Base-by-base conservation (phyloP, 1,284 basidiomycete species). In the Peniophora sp. region DNA sequence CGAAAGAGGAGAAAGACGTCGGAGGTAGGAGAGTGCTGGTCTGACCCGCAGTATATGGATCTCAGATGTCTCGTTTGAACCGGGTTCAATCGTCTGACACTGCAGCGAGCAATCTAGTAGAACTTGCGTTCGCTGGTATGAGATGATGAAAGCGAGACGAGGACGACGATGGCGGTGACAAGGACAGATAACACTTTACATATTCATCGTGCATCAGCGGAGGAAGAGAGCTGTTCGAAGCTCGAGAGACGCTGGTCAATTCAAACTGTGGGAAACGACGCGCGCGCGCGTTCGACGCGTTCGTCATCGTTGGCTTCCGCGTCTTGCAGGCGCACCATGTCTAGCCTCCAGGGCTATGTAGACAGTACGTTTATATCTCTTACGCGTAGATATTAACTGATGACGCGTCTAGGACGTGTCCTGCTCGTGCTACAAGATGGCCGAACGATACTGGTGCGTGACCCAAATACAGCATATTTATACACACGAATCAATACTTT, bases 371-470 rank as follows among this genome's bases (percentile, higher is more conserved):
- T 5, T 9, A 22, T 22, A 24, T 25, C 20, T 20, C 44, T 23
- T 14, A 6, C 20, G 16, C 17, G 27, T 48, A 17, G 20, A 45
- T 34, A 48, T 23, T 35, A n/a, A 39, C 25, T 46, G 34, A 47
- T 34, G 53, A 48, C 19, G 19, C 36, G 27, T 47, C n/a, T 62
- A 88, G 84, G 83, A 63, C 86, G 82, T 64, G 92, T 96, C 57
- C 76, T 93, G 49, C 80, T 95, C 60, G 78, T 95, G 57, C 84
- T 94, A 34, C 92, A 96, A 73, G 92, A 97, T 66, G 92, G 93
- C 50, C 81, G 93, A 59, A 81, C 85, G 36, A 93, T 96, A 63
- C 80, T 91, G 61, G 88, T 89, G 54, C 56, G 83, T 73, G 32
- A 22, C 3, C 47, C 32, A 27, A 11, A n/a, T 38, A 38, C 23